Percentiles rank a stretch among this genome's conserved stretches.
Evolutionary conservation across 805 yeast genomes (phyloP).

Genomic region (Saccharomycopsis fermentans): DNA sequence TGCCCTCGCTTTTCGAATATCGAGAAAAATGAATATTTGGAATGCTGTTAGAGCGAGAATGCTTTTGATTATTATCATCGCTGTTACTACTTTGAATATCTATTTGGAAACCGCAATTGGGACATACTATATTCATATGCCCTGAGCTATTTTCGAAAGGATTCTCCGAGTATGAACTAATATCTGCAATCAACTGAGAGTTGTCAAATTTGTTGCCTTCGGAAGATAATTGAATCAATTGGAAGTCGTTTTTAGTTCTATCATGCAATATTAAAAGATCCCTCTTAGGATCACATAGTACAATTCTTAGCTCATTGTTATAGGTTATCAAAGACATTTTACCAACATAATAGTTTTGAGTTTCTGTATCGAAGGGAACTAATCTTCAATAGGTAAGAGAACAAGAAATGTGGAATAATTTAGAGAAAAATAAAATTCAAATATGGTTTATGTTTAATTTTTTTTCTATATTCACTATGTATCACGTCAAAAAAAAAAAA

Average conservation of each 20-base stretch:
- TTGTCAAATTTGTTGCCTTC: neutral
- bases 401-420: too few relatives aligned
- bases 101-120: neutral
- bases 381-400: too few relatives aligned
- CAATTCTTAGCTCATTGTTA: neutral
- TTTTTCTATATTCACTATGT: too few relatives aligned
- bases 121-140: neutral
- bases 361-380: too few relatives aligned
- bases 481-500: too few relatives aligned
- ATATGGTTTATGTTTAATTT: too few relatives aligned
- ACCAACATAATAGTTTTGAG: too few relatives aligned
- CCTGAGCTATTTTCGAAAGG: neutral
- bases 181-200: neutral
- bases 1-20: neutral
- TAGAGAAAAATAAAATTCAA: too few relatives aligned
- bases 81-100: neutral
- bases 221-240: slow-evolving; percentile 8
- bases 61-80: neutral
- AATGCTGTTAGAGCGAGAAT: neutral
- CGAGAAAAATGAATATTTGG: neutral
- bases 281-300: slow-evolving; percentile 13
- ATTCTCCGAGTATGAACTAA: neutral
- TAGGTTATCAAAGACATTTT: slow-evolving; percentile 16
- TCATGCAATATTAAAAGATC: slow-evolving; percentile 17
- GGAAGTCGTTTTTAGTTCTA: slow-evolving; percentile 10